Evolutionary conservation across 192 early-diverging fungal genomes (phyloP), one percentile per base, ranked within the genome.

Genomic region (Podochytrium sp.): DNA sequence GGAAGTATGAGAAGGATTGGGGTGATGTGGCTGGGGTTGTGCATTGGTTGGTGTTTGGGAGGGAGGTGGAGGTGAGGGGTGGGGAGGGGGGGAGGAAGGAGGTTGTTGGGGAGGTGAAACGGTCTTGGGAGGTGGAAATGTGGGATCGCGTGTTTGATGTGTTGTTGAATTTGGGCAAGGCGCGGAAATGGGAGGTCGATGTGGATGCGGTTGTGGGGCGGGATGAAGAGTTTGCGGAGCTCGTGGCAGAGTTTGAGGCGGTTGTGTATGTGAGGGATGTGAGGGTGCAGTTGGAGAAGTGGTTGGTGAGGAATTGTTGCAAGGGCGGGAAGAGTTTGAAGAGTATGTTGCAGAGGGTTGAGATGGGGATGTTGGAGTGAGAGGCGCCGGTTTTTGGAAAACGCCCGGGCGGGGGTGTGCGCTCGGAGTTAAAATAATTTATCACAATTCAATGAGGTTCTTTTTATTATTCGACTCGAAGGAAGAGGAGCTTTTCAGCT

Each of bases 1-100:
- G 77, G 67, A 77, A 34, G 40, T 88, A 80, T 65, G 84, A 88
- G 57, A 53, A 75, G 25, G 87, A 88, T 58, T 86, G 85, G 86
- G 87, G 85, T 70, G 85, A 81, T 59, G 76, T 73, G 12, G 86
- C 84, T 1, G 58, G 65, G 0, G 72, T 87, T 34, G 51, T 84
- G 7, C 80, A 86, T 59, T 77, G 80, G 39, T 34, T 88, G 30
- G 58, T 88, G 18, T 88, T 88, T 80, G 84, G 86, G 29, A 58
- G 63, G 58, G 82, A 85, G 43, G 78, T 87, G 72, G 66, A 79
- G 50, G 80, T 86, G 32, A 37, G 58, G 10, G 56, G 47, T 47
- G 52, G 27, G 40, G 51, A 79, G 47, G 47, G 37, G 35, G 30
- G 7, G 39, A 10, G 39, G 59, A 49, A 43, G 82, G 14, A 56